Evolutionary conservation across 176 grass and related monocot species (phyloP), one percentile per base, ranked within the genome.

Genomic region (Oryza glumipatula): DNA sequence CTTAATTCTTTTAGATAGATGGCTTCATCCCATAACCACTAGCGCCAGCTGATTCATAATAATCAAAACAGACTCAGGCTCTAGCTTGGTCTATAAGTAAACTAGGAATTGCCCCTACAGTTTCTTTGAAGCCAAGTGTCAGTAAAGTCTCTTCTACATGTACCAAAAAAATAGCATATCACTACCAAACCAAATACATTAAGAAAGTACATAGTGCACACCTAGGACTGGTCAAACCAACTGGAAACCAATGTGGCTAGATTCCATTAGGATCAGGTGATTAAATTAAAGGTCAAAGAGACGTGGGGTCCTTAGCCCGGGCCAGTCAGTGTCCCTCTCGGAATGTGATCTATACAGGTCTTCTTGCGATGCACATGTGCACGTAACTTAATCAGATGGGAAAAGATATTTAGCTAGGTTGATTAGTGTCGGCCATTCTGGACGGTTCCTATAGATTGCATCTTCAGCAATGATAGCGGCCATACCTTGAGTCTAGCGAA

Each of bases 211-310:
- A 80, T 7, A 24, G 61, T 76, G 71, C 71, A 23, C 48, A 49
- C 43, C 86, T 72, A 84, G 70, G 81, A 72, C 76, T 84, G 76
- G 81, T 91, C 81, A 91, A 91, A 87, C 39, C 65, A 83, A 69
- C 70, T 65, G 44, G 85, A 76, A 70, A 78, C 79, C 80, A 60
- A 80, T 87, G 75, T 65, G 43, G 48, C 76, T 76, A 87, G 89
- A 87, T 87, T 84, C 89, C 76, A 87, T 87, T 84, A 80, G 76
- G 76, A 87, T 87, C 76, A 80, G 63, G 72, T 76, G 71, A 80
- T 87, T 91, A 87, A 75, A 91, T 71, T 83, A 91, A 77, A 84
- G 85, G 76, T 80, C 84, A 87, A 80, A 84, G 80, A 87, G 80
- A 83, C 69, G 74, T 70, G 69, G 79, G 69, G 68, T 82, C 78